A percentile compares a stretch with the other conserved stretches of the same genome.
Conservation (phyloP, 495 filamentous ascomycete species). For the Penicillium canescens region DNA sequence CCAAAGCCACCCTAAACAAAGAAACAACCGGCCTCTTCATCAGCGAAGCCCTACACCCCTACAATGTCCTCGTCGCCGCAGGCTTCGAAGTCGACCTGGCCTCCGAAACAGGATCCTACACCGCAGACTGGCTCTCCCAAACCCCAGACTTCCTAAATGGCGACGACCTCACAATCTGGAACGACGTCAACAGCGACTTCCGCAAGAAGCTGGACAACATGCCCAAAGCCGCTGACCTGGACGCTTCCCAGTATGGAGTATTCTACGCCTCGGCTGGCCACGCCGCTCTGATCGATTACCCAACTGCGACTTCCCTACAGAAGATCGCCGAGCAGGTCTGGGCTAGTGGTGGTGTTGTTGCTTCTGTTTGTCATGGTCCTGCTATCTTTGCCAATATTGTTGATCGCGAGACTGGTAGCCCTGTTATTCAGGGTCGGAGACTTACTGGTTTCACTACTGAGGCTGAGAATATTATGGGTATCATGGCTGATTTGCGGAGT, state of each 20-base stretch:
- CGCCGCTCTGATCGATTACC: conserved; percentile 48
- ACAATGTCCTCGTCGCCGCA: conserved; percentile 40
- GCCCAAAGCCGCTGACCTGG: conserved; percentile 30
- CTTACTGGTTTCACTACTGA: conserved; percentile 48
- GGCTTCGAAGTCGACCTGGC: conserved; percentile 51
- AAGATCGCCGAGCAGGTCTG: conserved; percentile 39
- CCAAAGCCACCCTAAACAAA: conserved; percentile 42
- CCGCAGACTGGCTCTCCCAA: conserved; percentile 44
- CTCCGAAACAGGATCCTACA: conserved; percentile 46
- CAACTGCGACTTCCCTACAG: conserved; percentile 37
- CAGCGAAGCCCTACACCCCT: conserved; percentile 50
- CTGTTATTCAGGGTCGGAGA: conserved; percentile 40
- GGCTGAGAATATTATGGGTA: conserved; percentile 39
- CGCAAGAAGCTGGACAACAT: conserved; percentile 42
- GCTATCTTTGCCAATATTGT: conserved; percentile 44
- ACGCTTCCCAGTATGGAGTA: conserved; percentile 34
- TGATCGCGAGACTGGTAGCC: conserved; percentile 35
- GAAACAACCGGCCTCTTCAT: conserved; percentile 44
- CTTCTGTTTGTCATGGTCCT: conserved; percentile 40
- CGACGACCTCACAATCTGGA: conserved; percentile 35
- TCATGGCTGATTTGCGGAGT: conserved; percentile 31
- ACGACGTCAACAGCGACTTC: conserved; percentile 41
- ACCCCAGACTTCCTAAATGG: conserved; percentile 42
- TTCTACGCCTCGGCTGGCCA: conserved; percentile 50
- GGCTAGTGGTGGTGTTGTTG: conserved; percentile 41